These are phyloP conservation scores for Kwoniella shivajii DNA, from an alignment of 1,284 basidiomycete genomes.

Conservation along the genomic window DNA sequence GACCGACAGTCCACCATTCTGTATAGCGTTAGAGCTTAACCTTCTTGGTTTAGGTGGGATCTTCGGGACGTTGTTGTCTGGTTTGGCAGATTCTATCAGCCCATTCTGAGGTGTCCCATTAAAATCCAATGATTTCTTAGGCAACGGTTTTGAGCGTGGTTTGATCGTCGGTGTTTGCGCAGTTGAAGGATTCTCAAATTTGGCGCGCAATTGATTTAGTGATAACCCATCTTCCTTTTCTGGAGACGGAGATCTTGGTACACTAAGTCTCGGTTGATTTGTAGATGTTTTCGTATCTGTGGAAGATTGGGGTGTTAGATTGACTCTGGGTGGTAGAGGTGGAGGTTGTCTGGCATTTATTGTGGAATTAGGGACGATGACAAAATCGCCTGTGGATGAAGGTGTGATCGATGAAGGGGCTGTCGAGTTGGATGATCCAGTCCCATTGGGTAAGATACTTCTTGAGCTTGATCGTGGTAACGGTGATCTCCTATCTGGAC, in stretches of 20 bases:
- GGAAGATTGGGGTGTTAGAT: slow-evolving; percentile 7
- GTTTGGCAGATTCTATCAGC: slow-evolving; percentile 22
- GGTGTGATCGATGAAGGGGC: slow-evolving; percentile 33
- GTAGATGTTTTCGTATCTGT: not conserved
- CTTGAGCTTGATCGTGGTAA: slow-evolving; percentile 1
- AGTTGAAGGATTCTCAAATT: slow-evolving; percentile 4
- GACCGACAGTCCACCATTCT: not conserved
- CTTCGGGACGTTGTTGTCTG: slow-evolving; percentile 14
- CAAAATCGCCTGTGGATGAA: slow-evolving; percentile 44
- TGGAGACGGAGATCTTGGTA: slow-evolving; percentile 1
- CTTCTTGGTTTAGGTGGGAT: slow-evolving; percentile 7
- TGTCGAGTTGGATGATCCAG: slow-evolving; percentile 10
- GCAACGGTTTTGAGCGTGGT: slow-evolving; percentile 1
- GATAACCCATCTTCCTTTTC: not conserved
- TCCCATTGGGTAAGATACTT: slow-evolving; percentile 1
- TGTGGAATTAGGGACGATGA: slow-evolving; percentile 30
- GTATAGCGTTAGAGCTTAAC: slow-evolving; percentile 1
- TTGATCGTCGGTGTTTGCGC: too few species aligned
- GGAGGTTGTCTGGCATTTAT: slow-evolving; percentile 8
- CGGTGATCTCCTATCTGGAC: slow-evolving; percentile 10
- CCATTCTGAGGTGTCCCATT: slow-evolving; percentile 30
- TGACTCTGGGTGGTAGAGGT: slow-evolving; percentile 20
- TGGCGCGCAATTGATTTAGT: slow-evolving; percentile 1
- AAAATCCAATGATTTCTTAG: slow-evolving; percentile 22
- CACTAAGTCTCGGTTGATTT: not conserved